Percentiles rank a stretch among this genome's conserved stretches.
Conservation (phyloP, 2,329 filamentous ascomycete genomes). For the Cercospora sesami region DNA sequence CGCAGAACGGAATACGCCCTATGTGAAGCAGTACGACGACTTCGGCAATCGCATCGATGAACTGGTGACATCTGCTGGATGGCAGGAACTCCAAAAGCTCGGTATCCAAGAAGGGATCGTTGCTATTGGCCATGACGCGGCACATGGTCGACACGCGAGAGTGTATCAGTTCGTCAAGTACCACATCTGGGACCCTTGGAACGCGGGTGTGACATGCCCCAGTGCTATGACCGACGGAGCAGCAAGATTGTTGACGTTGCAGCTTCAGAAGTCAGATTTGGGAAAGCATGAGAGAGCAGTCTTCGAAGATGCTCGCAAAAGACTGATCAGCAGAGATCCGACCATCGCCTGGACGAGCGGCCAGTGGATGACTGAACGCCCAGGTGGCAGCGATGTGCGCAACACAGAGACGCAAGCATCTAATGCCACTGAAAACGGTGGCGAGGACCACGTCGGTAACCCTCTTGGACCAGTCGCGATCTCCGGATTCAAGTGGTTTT, state of each 20-base stretch:
- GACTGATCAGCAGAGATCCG: constrained; percentile 56
- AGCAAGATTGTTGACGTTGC: constrained; percentile 12
- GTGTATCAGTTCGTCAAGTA: constrained; percentile 24
- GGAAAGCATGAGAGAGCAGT: constrained; percentile 6
- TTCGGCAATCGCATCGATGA: constrained; percentile 48
- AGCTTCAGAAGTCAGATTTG: neutral
- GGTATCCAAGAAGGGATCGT: constrained; percentile 61
- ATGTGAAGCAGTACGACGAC: constrained; percentile 57
- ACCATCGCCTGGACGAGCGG: constrained; percentile 65
- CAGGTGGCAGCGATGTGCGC: constrained; percentile 68
- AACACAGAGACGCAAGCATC: constrained; percentile 54
- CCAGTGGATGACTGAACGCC: constrained; percentile 75
- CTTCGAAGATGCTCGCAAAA: constrained; percentile 42
- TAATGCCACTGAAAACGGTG: neutral
- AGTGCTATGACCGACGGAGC: constrained; percentile 27
- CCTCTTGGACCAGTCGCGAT: constrained; percentile 52
- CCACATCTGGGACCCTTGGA: constrained; percentile 22
- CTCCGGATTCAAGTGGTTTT: constrained; percentile 72
- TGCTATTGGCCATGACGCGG: constrained; percentile 60
- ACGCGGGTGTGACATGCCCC: constrained; percentile 24
- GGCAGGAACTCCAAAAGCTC: constrained; percentile 62
- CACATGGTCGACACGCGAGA: constrained; percentile 38
- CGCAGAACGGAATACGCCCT: constrained; percentile 65
- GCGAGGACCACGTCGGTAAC: constrained; percentile 20
- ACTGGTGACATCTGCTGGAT: constrained; percentile 66